Conservation (phyloP, 176 grass and related monocot species). For the Secale cereale region DNA sequence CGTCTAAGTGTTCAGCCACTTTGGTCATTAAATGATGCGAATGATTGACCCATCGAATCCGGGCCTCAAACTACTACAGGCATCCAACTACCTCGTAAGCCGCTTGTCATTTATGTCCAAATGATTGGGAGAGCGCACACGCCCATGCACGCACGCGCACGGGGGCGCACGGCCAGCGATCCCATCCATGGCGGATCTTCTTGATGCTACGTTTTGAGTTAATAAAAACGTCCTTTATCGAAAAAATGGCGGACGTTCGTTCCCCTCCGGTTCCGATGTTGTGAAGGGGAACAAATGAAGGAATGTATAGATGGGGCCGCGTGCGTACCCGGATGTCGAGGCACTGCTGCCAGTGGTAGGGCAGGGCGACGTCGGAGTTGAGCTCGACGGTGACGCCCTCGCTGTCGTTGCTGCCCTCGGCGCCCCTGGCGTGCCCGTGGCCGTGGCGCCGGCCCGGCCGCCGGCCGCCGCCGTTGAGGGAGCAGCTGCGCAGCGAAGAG, state of each 20-base stretch:
- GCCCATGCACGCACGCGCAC: background rate
- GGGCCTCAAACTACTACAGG: background rate
- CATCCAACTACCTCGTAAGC: slow-evolving; percentile 34
- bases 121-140: slow-evolving; percentile 34
- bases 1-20: slow-evolving; percentile 25
- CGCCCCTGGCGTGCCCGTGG: background rate
- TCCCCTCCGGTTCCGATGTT: background rate
- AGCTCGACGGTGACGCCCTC: slow-evolving; percentile 72
- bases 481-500: slow-evolving; percentile 61
- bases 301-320: background rate
- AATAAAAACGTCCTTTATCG: too few relatives aligned
- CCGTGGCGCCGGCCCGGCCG: background rate
- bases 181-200: slow-evolving; percentile 5
- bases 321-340: slow-evolving; percentile 87
- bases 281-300: background rate
- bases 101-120: slow-evolving; percentile 38
- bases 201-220: too few relatives aligned
- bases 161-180: background rate
- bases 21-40: slow-evolving; percentile 68
- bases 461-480: slow-evolving; percentile 31
- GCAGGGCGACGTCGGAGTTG: slow-evolving; percentile 87
- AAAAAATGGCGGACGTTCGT: background rate
- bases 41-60: slow-evolving; percentile 52
- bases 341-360: slow-evolving; percentile 97
- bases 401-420: slow-evolving; percentile 38